Conservation (phyloP, 257 asterid genomes). For the Fraxinus quadrangulata region DNA sequence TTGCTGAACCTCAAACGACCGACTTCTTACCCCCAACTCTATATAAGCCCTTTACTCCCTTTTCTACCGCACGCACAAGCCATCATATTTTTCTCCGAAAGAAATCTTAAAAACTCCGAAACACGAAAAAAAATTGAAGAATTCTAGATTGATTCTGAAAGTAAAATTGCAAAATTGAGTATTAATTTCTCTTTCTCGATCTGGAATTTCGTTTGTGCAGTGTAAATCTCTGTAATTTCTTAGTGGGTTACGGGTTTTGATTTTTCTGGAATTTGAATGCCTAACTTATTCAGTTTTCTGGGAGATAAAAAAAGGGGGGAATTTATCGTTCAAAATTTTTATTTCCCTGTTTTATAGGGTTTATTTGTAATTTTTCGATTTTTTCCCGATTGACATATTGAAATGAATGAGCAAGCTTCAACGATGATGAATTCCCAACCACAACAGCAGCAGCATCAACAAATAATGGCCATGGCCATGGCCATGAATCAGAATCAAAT, state of each 20-base stretch:
- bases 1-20: neutral
- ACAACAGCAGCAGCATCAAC: conserved; percentile 39
- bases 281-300: neutral
- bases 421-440: conserved; percentile 49
- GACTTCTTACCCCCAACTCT: neutral
- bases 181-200: neutral
- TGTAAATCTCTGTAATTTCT: neutral
- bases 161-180: neutral
- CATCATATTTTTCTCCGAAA: neutral
- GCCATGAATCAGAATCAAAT: conserved; percentile 41
- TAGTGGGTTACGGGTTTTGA: neutral
- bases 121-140: neutral
- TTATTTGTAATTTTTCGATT: neutral
- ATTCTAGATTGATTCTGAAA: neutral
- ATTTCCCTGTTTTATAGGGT: neutral
- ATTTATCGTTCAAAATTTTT: neutral
- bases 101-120: neutral
- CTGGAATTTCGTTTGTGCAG: neutral
- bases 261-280: neutral
- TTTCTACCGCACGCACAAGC: neutral
- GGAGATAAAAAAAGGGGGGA: neutral
- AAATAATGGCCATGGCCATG: conserved; percentile 48
- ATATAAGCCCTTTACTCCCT: neutral
- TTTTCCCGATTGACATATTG: conserved; percentile 10
- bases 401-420: conserved; percentile 59